These are phyloP conservation scores for Sporisorium iseilematis-ciliati DNA, from an alignment of 1,284 basidiomycete genomes.

Conservation along the genomic window DNA sequence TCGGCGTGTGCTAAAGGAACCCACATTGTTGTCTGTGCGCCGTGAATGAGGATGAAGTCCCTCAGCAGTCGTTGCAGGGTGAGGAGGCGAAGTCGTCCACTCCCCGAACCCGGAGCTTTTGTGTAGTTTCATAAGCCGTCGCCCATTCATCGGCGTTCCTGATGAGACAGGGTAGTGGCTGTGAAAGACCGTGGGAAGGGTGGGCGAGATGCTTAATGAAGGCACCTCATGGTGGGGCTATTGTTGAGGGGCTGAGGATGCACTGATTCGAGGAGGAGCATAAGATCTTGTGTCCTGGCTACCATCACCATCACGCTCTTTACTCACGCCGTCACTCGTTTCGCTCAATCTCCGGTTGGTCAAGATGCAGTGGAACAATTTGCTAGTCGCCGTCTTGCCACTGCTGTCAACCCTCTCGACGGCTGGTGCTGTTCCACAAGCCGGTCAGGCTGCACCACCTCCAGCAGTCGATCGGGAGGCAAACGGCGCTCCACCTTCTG, in stretches of 20 bases:
- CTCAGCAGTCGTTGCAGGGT: too few relatives aligned
- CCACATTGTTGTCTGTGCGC: too few relatives aligned
- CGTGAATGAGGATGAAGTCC: too few relatives aligned
- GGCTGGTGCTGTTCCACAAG: too few relatives aligned
- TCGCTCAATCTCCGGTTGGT: too few relatives aligned
- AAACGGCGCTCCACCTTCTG: neutral
- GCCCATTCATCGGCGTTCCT: too few relatives aligned
- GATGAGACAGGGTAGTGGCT: neutral
- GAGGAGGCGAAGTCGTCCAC: too few relatives aligned
- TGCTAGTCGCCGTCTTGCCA: neutral
- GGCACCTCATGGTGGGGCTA: neutral
- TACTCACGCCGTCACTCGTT: too few relatives aligned
- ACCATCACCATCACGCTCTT: neutral
- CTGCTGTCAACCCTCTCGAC: neutral
- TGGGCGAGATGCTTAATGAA: neutral
- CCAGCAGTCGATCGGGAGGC: neutral
- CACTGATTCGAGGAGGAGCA: neutral
- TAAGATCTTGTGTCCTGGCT: neutral
- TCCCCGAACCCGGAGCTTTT: too few relatives aligned
- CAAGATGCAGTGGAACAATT: neutral
- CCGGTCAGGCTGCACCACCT: neutral
- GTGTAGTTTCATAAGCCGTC: too few relatives aligned
- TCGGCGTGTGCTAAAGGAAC: too few relatives aligned
- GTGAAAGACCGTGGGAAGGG: neutral
- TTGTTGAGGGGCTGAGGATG: neutral